A percentile compares a stretch with the other conserved stretches of the same genome.
Conservation (phyloP, 2,329 filamentous ascomycete genomes). For the Hypocreales sp. region DNA sequence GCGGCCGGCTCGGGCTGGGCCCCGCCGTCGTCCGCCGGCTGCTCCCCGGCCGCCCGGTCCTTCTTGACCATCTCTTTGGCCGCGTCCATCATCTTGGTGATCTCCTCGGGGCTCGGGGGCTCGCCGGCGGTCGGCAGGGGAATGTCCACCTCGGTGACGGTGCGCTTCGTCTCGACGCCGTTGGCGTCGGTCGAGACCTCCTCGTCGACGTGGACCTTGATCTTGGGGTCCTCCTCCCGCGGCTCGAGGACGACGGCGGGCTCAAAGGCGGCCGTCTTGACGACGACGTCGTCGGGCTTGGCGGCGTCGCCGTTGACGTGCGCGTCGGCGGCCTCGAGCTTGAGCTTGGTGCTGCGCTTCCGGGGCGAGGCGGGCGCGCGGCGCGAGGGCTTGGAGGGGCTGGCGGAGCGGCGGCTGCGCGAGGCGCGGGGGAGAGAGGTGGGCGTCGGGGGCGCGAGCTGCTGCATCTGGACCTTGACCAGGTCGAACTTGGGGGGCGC, state of each 20-base stretch:
- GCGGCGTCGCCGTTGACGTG: conserved; percentile 15
- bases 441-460: conserved; percentile 33
- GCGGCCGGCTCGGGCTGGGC: conserved; percentile 15
- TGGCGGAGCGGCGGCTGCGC: conserved; percentile 40
- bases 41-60: conserved; percentile 29
- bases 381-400: conserved; percentile 35
- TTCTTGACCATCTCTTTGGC: conserved; percentile 80
- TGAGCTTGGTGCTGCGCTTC: conserved; percentile 33
- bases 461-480: conserved; percentile 23
- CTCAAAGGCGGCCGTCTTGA: conserved; percentile 36
- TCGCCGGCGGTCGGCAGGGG: conserved; percentile 43
- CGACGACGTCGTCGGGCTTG: conserved; percentile 15
- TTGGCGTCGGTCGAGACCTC: conserved; percentile 36
- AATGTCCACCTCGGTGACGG: conserved; percentile 61
- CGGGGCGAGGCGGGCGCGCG: conserved; percentile 35
- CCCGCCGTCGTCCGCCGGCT: conserved; percentile 21
- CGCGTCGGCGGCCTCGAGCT: conserved; percentile 21
- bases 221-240: conserved; percentile 39
- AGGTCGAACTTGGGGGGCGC: conserved; percentile 69
- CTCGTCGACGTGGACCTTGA: conserved; percentile 57
- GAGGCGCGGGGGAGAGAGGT: conserved; percentile 26
- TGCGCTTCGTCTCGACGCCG: conserved; percentile 53
- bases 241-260: conserved; percentile 31
- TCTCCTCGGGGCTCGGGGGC: conserved; percentile 60
- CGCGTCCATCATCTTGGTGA: conserved; percentile 68